Percentiles rank a stretch among this genome's conserved stretches.
Evolutionary conservation across 1,139 yeast genomes (phyloP).

Genomic region (Yarrowia galli): DNA sequence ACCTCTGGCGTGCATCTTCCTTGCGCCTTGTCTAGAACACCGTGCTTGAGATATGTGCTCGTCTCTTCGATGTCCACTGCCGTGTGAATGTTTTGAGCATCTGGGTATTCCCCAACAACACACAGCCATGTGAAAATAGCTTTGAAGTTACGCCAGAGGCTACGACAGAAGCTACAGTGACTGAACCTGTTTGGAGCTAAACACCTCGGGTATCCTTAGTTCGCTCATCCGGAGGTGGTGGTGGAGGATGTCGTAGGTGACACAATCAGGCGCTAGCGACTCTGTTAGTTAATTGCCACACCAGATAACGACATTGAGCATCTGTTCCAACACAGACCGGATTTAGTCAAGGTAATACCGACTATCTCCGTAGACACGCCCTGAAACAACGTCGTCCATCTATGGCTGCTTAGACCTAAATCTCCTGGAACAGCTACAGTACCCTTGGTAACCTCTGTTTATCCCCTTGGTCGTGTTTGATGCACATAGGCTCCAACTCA

Average conservation of each 20-base stretch:
- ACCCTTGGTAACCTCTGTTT: slow-evolving; percentile 8
- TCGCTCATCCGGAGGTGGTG: not conserved
- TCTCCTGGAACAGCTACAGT: too few relatives aligned
- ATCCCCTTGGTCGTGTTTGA: slow-evolving; percentile 4
- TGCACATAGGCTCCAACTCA: slow-evolving; percentile 6
- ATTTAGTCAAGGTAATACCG: too few relatives aligned
- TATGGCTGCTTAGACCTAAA: too few relatives aligned
- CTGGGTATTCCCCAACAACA: not conserved
- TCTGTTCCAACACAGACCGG: too few relatives aligned
- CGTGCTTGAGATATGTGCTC: slow-evolving; percentile 20
- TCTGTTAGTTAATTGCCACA: too few relatives aligned
- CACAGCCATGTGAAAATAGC: slow-evolving; percentile 2
- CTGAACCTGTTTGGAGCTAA: not conserved
- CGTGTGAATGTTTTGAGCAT: not conserved
- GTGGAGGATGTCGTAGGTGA: not conserved
- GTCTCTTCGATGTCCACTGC: slow-evolving; percentile 20
- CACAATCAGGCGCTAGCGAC: not conserved
- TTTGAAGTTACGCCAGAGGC: too few relatives aligned
- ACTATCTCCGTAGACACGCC: too few relatives aligned
- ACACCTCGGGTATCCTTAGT: not conserved
- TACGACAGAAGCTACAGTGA: not conserved
- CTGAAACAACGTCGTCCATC: too few relatives aligned
- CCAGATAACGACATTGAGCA: too few relatives aligned
- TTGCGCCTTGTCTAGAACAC: slow-evolving; percentile 10
- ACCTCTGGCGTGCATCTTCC: slow-evolving; percentile 1